Percentiles rank a stretch among this genome's conserved stretches.
phyloP scores from a whole-genome alignment of 345 rosid species.

The Rhodamnia argentea region DNA sequence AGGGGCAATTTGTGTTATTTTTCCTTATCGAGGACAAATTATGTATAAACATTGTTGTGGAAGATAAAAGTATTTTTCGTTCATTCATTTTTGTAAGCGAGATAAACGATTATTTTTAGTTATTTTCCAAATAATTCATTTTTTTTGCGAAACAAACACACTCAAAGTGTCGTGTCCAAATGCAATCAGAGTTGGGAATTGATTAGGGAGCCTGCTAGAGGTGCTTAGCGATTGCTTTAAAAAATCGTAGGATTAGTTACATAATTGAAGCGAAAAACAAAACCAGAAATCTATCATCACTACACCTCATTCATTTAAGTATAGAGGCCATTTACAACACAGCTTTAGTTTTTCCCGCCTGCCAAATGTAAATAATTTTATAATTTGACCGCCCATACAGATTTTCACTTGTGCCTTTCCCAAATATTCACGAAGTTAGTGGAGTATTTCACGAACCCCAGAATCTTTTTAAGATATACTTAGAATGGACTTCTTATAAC shows the following conservation, averaged over 20 bases:
- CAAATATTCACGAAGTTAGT: not conserved
- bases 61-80: not conserved
- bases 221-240: not conserved
- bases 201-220: not conserved
- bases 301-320: not conserved
- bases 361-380: not conserved
- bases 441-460: not conserved
- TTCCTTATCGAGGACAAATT: not conserved
- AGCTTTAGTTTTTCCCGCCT: not conserved
- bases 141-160: fast-evolving
- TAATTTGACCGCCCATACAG: not conserved
- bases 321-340: not conserved
- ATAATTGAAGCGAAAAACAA: not conserved
- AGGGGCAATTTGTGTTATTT: too few species aligned
- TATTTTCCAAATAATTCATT: not conserved
- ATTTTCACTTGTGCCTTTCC: not conserved
- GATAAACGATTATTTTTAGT: fast-evolving
- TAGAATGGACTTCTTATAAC: not conserved
- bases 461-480: not conserved
- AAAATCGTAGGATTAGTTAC: not conserved
- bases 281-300: not conserved
- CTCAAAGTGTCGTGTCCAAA: not conserved
- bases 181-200: not conserved
- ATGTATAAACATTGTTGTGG: not conserved
- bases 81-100: not conserved